These are phyloP conservation scores for Ceratocystis cacaofunesta DNA, from an alignment of 2,329 filamentous ascomycete species.

Conservation along the genomic window DNA sequence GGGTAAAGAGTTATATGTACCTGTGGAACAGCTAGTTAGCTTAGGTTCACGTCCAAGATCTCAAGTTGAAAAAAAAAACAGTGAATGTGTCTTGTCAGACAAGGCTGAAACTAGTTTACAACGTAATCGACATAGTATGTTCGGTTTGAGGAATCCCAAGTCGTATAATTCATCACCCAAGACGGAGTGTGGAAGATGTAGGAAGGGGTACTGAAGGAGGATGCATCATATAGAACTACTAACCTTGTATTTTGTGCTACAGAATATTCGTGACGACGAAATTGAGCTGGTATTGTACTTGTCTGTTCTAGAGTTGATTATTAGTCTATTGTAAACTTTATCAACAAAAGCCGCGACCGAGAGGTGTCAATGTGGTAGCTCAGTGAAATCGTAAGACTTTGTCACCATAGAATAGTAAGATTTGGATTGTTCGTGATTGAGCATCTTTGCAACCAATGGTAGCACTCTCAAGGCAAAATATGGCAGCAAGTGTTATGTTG, in stretches of 20 bases:
- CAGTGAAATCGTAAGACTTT: conserved; percentile 37
- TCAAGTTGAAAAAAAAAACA: conserved; percentile 26
- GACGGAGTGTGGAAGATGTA: conserved; percentile 20
- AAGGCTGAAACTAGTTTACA: conserved; percentile 50
- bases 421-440: conserved; percentile 45
- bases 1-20: conserved; percentile 14
- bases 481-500: not conserved
- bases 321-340: not conserved
- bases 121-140: conserved; percentile 49
- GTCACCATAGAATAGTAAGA: conserved; percentile 46
- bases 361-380: conserved; percentile 26
- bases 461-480: not conserved
- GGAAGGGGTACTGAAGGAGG: conserved; percentile 9
- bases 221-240: conserved; percentile 17
- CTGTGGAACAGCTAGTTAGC: conserved; percentile 14
- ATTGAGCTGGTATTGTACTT: not conserved
- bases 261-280: not conserved
- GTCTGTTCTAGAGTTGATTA: not conserved
- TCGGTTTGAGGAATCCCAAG: conserved; percentile 56
- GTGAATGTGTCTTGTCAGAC: conserved; percentile 38
- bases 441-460: conserved; percentile 22
- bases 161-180: conserved; percentile 45
- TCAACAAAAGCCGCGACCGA: not conserved
- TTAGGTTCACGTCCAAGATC: conserved; percentile 17
- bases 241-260: conserved; percentile 32